Percentiles rank a stretch among this genome's conserved stretches.
phyloP scores from a whole-genome alignment of 208 protist species.

The Acanthamoeba healyi region DNA sequence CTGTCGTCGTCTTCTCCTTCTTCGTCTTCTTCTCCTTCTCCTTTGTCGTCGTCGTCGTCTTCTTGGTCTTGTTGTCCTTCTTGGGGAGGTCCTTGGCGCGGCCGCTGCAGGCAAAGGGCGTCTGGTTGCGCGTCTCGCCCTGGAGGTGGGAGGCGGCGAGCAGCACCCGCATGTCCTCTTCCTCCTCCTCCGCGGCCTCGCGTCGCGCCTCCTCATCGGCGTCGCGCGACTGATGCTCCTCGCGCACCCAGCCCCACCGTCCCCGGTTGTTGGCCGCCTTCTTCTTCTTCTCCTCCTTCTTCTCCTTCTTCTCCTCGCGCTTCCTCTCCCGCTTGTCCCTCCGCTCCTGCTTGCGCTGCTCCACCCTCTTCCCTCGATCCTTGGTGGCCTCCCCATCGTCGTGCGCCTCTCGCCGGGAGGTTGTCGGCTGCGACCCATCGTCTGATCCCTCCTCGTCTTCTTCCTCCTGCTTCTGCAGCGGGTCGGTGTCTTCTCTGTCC shows the following conservation, averaged over 20 bases:
- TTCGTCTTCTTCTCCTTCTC: not conserved
- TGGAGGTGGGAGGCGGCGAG: not conserved
- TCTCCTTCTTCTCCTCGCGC: not conserved
- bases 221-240: too few relatives aligned
- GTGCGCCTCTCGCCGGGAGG: too few relatives aligned
- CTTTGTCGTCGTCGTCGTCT: not conserved
- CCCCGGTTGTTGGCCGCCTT: not conserved
- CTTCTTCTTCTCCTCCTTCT: not conserved
- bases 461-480: too few relatives aligned
- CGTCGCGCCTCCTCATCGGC: not conserved
- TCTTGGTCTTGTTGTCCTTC: not conserved
- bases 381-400: not conserved
- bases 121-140: not conserved
- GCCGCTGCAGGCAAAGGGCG: not conserved
- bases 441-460: too few relatives aligned
- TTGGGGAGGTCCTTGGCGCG: too few relatives aligned
- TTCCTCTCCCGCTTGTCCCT: not conserved
- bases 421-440: too few relatives aligned
- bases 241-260: too few relatives aligned
- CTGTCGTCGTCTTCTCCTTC: not conserved
- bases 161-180: not conserved
- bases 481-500: too few relatives aligned
- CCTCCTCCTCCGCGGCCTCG: not conserved
- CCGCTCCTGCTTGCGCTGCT: not conserved
- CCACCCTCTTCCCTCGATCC: not conserved